Percentiles rank a stretch among this genome's conserved stretches.
Evolutionary conservation across 768 basidiomycete species (phyloP).

Genomic region (Termitomyces heimii): DNA sequence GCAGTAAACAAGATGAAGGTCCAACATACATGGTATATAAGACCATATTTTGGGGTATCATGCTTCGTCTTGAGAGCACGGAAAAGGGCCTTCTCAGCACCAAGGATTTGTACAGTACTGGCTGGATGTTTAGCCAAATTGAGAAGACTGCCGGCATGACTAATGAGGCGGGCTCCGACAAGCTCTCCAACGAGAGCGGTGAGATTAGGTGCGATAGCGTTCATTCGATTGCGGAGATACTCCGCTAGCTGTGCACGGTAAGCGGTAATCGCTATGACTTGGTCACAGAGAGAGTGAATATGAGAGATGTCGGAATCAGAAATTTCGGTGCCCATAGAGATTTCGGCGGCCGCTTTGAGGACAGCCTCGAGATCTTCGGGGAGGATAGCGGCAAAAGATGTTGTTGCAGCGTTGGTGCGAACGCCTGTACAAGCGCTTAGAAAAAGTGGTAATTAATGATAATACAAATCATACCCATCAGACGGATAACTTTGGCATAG

Average conservation of each 20-base stretch:
- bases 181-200: conserved; percentile 91
- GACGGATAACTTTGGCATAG: conserved; percentile 89
- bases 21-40: conserved; percentile 89
- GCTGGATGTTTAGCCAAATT: conserved; percentile 97
- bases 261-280: conserved; percentile 93
- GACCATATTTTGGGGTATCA: conserved; percentile 97
- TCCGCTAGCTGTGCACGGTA: conserved; percentile 95
- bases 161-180: conserved; percentile 89
- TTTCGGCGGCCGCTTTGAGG: conserved; percentile 92
- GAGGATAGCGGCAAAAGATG: conserved; percentile 83
- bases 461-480: conserved; percentile 62
- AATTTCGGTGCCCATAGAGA: conserved; percentile 99
- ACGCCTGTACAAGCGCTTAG: conserved; percentile 49
- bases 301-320: conserved; percentile 95
- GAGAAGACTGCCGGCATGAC: conserved; percentile 92
- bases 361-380: conserved; percentile 97
- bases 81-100: conserved; percentile 98
- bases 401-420: conserved; percentile 87
- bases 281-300: conserved; percentile 95
- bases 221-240: conserved; percentile 97
- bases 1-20: not conserved
- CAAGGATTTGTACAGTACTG: conserved; percentile 96
- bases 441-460: not conserved
- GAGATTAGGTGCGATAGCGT: conserved; percentile 94
- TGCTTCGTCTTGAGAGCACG: conserved; percentile 98